These are phyloP conservation scores for Saprolegnia parasitica DNA, from an alignment of 352 stramenopile genomes.

Conservation along the genomic window DNA sequence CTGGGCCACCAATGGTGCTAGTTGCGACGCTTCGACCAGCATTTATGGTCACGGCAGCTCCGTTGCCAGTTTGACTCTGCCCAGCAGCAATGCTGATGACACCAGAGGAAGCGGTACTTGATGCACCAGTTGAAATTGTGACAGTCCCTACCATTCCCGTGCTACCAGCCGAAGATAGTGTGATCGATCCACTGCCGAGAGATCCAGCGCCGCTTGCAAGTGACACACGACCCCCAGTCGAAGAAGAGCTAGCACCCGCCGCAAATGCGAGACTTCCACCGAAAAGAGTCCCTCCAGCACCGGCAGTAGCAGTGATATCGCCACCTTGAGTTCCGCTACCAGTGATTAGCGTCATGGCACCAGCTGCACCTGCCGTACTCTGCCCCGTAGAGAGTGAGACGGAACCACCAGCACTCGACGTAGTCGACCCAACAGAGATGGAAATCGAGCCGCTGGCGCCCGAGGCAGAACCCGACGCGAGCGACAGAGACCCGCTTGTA, in stretches of 20 bases:
- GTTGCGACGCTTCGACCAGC: slow-evolving; percentile 39
- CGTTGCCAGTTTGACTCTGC: neutral
- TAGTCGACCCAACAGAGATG: slow-evolving; percentile 19
- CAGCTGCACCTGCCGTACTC: slow-evolving; percentile 15
- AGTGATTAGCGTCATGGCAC: neutral
- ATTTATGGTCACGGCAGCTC: slow-evolving; percentile 13
- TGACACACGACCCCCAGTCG: slow-evolving; percentile 17
- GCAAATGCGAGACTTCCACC: slow-evolving; percentile 36
- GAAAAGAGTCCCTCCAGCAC: slow-evolving; percentile 56
- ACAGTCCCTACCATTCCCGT: slow-evolving; percentile 25
- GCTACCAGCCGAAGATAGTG: slow-evolving; percentile 15
- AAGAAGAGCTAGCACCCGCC: slow-evolving; percentile 17
- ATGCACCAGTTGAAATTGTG: slow-evolving; percentile 28
- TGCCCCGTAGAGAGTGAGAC: slow-evolving; percentile 17
- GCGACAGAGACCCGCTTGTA: slow-evolving; percentile 27
- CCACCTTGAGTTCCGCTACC: slow-evolving; percentile 24
- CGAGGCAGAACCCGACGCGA: slow-evolving; percentile 31
- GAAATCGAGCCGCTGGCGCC: slow-evolving; percentile 17
- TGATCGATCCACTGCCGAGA: slow-evolving; percentile 21
- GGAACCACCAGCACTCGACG: slow-evolving; percentile 26
- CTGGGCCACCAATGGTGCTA: slow-evolving; percentile 39
- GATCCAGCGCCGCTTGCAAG: slow-evolving; percentile 18
- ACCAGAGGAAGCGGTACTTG: slow-evolving; percentile 19
- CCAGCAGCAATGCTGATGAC: slow-evolving; percentile 11
- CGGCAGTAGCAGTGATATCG: slow-evolving; percentile 32